phyloP scores from a whole-genome alignment of 2,329 filamentous ascomycete genomes.

The Cercospora zeina region DNA sequence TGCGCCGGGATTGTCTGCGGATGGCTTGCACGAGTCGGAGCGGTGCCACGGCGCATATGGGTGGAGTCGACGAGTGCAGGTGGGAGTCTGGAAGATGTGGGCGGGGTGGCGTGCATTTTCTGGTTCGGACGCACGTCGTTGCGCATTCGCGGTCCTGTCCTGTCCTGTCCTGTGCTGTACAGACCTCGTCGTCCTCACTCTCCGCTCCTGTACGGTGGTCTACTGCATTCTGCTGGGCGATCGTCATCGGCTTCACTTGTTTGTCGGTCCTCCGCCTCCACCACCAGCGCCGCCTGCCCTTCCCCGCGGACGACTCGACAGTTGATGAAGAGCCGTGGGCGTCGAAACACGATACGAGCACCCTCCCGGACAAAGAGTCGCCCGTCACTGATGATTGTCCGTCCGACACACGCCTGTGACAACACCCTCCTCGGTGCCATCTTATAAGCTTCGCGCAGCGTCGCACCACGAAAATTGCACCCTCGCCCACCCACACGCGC shows the following conservation, averaged over 20 bases:
- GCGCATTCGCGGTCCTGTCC: background rate
- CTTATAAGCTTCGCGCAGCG: slow-evolving; percentile 1
- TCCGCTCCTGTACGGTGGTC: too few relatives aligned
- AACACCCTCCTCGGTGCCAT: background rate
- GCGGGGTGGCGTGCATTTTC: background rate
- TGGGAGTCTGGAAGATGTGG: too few relatives aligned
- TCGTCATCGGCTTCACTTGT: background rate
- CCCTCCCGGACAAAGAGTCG: background rate
- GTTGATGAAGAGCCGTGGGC: too few relatives aligned
- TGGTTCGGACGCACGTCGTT: slow-evolving; percentile 5
- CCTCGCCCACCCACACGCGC: background rate
- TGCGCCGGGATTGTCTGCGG: too few relatives aligned
- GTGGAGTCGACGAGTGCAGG: background rate
- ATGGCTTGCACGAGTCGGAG: too few relatives aligned
- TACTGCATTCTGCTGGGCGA: background rate
- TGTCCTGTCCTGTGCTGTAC: background rate
- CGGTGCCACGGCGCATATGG: too few relatives aligned
- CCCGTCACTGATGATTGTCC: background rate
- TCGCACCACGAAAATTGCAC: slow-evolving; percentile 10
- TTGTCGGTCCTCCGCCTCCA: background rate
- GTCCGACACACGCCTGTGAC: background rate
- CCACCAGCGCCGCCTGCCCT: background rate
- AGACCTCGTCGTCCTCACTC: background rate
- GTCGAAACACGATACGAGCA: too few relatives aligned
- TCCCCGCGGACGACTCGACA: background rate